Conservation (phyloP, 345 rosid species). For the Iberis pinnata region DNA sequence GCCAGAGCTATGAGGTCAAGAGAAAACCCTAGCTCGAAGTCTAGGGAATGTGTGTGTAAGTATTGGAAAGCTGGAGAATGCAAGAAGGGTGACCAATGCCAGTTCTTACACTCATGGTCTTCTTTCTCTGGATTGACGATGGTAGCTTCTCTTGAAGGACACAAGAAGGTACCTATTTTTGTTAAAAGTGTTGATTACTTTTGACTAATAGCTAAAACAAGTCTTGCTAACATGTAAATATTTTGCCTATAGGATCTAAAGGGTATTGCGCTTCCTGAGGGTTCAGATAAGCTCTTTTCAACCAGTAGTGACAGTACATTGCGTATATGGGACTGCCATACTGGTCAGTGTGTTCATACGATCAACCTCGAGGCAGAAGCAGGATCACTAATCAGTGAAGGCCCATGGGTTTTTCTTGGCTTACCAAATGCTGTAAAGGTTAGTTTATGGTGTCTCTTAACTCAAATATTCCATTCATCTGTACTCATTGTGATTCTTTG, state of each 20-base stretch:
- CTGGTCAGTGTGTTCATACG: constrained; percentile 37
- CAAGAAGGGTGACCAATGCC: constrained; percentile 28
- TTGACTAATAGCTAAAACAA: background rate
- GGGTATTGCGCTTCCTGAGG: constrained; percentile 45
- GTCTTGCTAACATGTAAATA: background rate
- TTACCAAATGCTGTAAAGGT: constrained; percentile 52
- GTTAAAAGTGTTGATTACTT: background rate
- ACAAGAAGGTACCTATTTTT: constrained; percentile 20
- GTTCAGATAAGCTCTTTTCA: constrained; percentile 52
- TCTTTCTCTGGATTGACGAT: constrained; percentile 20
- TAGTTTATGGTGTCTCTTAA: background rate
- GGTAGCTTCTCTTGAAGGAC: constrained; percentile 32
- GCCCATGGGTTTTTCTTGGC: constrained; percentile 61
- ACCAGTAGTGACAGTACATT: constrained; percentile 46
- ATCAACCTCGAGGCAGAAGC: constrained; percentile 38
- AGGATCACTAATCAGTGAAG: constrained; percentile 46
- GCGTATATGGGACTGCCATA: constrained; percentile 46
- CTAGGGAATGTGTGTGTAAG: constrained; percentile 12
- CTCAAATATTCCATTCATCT: no score
- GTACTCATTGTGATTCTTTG: no score
- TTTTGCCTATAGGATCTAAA: constrained; percentile 29
- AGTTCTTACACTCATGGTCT: constrained; percentile 30
- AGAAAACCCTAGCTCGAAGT: constrained; percentile 10
- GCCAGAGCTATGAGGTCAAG: constrained; percentile 1
- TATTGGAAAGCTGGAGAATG: constrained; percentile 30